Conservation (phyloP, 139 green algal species). For the Pleodorina starrii region DNA sequence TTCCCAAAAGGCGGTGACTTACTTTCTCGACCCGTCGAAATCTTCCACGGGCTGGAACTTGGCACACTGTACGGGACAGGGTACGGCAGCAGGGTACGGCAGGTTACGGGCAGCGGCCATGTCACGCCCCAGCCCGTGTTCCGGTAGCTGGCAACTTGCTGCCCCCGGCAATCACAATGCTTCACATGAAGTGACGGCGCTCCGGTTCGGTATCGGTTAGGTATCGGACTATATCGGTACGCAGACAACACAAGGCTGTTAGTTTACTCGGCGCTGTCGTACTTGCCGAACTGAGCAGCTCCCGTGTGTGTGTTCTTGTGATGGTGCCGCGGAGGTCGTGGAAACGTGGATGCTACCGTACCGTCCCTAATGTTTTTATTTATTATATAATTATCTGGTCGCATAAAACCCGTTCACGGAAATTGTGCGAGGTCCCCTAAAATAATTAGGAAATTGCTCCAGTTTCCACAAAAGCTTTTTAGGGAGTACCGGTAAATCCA, state of each 20-base stretch:
- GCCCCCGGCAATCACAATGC: neutral
- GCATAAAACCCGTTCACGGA: no score
- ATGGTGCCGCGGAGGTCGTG: no score
- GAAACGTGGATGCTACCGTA: no score
- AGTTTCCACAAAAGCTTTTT: no score
- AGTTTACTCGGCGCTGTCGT: neutral
- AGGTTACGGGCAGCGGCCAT: neutral
- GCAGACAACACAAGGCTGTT: neutral
- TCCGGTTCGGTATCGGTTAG: neutral
- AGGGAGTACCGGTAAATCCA: no score
- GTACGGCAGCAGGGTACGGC: neutral
- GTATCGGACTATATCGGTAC: neutral
- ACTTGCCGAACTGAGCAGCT: no score
- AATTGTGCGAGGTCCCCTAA: no score
- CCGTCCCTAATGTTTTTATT: no score
- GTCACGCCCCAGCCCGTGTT: neutral
- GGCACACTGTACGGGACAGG: neutral
- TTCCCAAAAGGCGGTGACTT: neutral
- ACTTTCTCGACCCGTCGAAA: neutral
- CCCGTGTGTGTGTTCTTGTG: no score
- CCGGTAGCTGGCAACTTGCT: neutral
- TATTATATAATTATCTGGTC: no score
- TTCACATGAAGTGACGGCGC: neutral
- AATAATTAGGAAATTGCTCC: no score
- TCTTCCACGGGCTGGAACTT: neutral